Base-by-base conservation (phyloP, 2,329 filamentous ascomycete genomes). In the Karstenula rhodostoma region DNA sequence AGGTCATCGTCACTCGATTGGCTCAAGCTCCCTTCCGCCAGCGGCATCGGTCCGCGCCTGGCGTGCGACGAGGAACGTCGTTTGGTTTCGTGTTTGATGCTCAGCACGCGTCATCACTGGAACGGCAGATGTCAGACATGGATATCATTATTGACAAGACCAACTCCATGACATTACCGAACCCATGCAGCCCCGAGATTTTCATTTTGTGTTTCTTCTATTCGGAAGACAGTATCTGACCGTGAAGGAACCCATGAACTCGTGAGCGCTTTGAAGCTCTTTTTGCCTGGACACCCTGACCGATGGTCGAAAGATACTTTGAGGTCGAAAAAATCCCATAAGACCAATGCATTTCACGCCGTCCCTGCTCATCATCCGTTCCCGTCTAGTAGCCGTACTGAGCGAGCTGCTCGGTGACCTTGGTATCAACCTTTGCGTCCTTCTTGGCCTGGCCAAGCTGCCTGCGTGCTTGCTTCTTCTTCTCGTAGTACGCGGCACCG, bases 401-500 rank as follows among this genome's bases (percentile, higher is more conserved):
- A 84, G 91, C 91, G 81, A 98, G 90, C 84, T 95, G 90, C 86
- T 90, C 86, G 84, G 90, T 88, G 81, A 90, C 92, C 89, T 95
- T 93, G 81, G 87, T 85, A 85, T 94, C 90, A 82, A 94, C 89
- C 81, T 88, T 89, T 74, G 93, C 92, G 82, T 86, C 91, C 90
- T 94, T 94, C 90, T 96, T 91, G 77, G 94, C 94, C 81, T 97
- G 92, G 75, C 89, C 86, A 76, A 97, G 85, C 86, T 96, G 92
- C 88, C 91, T 92, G 82, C 90, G 88, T 76, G 91, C 91, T 74
- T 93, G 89, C 93, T 96, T 97, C 95, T 98, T 99, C 89, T 94
- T 93, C 89, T 96, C 94, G 89, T 98, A 98, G 91, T 97, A 99
- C 82, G 95, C 95, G 76, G 91, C 89, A 80, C 93, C 91, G 93